Base-by-base conservation (phyloP, 257 asterid genomes). In the Solanum lycopersicoides region DNA sequence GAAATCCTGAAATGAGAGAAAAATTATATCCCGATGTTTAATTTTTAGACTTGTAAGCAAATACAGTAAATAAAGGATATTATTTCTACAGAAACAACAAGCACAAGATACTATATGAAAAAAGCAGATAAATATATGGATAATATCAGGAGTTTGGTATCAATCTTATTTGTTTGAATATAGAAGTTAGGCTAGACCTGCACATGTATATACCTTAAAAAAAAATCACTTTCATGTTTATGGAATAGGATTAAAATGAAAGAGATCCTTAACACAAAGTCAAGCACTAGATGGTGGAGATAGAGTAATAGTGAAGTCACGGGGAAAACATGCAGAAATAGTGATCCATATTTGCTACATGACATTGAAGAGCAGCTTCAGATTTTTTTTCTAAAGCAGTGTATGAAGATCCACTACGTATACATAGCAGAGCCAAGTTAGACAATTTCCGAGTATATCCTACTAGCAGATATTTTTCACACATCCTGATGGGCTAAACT, bases 1-100 rank as follows among this genome's bases (percentile, higher is more conserved):
- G 87, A 97, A 94, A 88, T 97, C 98, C 99, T 95, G 89, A 88
- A 87, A 85, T 34, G 86, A 90, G 85, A 80, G 66, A 25, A 80
- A 12, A 80, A 15, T 79, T 45, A 28, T 47, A 79, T 79, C 66
- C 84, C 14, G 4, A 28, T 28, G 41, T 79, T 79, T 28, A 47
- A 45, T 47, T 47, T 10, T 79, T 79, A 45, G 42, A 79, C 84
- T 79, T 77, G 83, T 77, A 28, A 9, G 0, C 41, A 16, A 80
- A 30, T 80, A 45, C 30, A n/a, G n/a, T 14, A n/a, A 9, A 15
- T 45, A 45, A 12, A 80, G 66, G 84, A 47, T 45, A 20, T 14
- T 44, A 77, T 28, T 47, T 79, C 41, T 79, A 25, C 41, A 45
- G 84, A 79, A 76, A 79, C 65, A 9, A 42, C 63, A 7, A 79